Base-by-base conservation (phyloP, 73 alveolate species). In the Paramecium primaurelia region DNA sequence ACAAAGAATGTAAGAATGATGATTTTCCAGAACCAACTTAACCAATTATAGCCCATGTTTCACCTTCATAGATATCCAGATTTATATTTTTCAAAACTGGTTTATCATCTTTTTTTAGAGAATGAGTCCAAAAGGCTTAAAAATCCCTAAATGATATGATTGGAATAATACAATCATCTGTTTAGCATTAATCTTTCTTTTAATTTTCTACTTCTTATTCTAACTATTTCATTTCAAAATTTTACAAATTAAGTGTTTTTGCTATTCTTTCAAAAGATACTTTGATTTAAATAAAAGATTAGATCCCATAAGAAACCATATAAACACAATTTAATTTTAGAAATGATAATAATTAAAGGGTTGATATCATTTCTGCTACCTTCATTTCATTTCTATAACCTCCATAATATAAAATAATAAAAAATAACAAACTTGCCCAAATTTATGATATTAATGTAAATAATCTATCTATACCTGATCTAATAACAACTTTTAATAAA, bases 1-100 rank as follows among this genome's bases (percentile, higher is more conserved):
- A 92, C 8, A 95, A 38, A 7, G 96, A 93, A 44, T 84, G 40
- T 20, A 95, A 69, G 25, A 95, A 59, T 37, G 96, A 44, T 8
- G 96, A 86, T 49, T 95, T 95, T 9, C 98, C 98, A 16, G 96
- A 95, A 22, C 98, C 98, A 0, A 95, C 96, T 71, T 75, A 86
- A 2, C 98, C 98, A 58, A 95, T 86, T n/a, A 95, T 54, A 2
- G 95, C 84, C 42, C 93, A 88, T 40, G 88, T 95, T 60, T 94
- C 96, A 0, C 96, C 96, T 51, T 87, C 64, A 14, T 25, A 2
- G 8, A 95, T 37, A 10, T 86, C 34, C 5, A 95, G 42, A 44
- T 28, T 68, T 4, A 95, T 69, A 58, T 94, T 73, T 34, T 75
- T 92, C 26, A 95, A 93, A 73, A 93, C 58, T 0, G 95, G 86